Base-by-base conservation (phyloP, 2,329 filamentous ascomycete species). In the Penicillium verrucosum region DNA sequence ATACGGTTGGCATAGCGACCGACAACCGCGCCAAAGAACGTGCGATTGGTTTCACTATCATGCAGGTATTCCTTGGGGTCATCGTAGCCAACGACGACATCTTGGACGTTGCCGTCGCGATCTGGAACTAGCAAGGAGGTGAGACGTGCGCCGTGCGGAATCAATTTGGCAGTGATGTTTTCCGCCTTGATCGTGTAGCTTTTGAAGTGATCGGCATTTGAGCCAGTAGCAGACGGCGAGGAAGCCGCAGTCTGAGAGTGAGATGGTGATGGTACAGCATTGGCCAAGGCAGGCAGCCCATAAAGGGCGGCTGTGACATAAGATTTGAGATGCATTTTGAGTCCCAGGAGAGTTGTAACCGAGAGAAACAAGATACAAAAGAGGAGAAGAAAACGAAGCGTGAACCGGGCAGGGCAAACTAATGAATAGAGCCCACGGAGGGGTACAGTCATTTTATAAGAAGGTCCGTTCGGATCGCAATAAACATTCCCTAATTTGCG, bases 1-100 rank as follows among this genome's bases (percentile, higher is more conserved):
- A 82, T 82, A 38, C 80, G 78, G 65, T 82, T 82, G 55, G 80
- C 80, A 69, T 82, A 82, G 46, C 80, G 76, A 54, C 80, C 80
- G 14, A 80, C 78, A 6, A 79, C 68, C 2, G 78, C 68, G 18
- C 78, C 78, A 58, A 79, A 79, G 68, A 71, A 80, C 47, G 77
- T 80, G 63, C 79, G 76, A 46, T 76, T 77, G 32, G 76, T 79
- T 58, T 76, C 64, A 9, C 73, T 74, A 60, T 82, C 79, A 27
- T 70, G 68, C 46, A 78, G 59, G 63, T 81, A 78, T 58, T 75
- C 61, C 21, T 68, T 68, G 3, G 75, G 70, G 58, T 80, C 71
- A 58, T 82, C 80, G 53, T 81, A 82, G 40, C 81, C 81, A 8
- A 81, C 71, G 16, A 76, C 73, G 32, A 82, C 73, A 64, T 82